phyloP scores from a whole-genome alignment of 306 rosid species.

The Lathyrus oleraceus region DNA sequence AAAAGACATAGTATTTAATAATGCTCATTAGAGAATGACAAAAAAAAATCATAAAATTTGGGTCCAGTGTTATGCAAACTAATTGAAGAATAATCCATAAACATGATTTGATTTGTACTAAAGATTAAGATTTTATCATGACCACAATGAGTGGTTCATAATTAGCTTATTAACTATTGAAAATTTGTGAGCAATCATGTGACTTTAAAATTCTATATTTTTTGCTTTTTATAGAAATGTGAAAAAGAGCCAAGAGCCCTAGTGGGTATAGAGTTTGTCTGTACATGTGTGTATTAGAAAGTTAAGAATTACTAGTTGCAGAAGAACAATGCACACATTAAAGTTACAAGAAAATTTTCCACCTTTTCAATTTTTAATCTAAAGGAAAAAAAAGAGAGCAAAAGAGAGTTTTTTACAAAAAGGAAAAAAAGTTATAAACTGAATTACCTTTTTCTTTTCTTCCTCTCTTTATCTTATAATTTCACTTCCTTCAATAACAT shows the following conservation, averaged over 20 bases:
- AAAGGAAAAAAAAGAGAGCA: conserved; percentile 20
- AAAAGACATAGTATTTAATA: no score
- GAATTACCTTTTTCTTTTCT: conserved; percentile 38
- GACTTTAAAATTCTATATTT: conserved; percentile 31
- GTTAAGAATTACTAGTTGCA: conserved; percentile 39
- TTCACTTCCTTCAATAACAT: conserved; percentile 30
- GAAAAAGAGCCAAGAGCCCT: conserved; percentile 37
- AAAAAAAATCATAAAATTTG: conserved; percentile 3
- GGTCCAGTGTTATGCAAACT: conserved; percentile 29
- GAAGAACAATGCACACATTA: conserved; percentile 61
- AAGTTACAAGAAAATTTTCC: conserved; percentile 29
- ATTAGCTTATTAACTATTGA: conserved; percentile 38
- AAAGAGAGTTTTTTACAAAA: conserved; percentile 32
- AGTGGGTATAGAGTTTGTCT: conserved; percentile 8
- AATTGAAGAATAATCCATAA: conserved; percentile 42
- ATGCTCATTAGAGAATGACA: no score
- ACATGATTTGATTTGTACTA: conserved; percentile 48
- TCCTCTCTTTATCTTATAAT: conserved; percentile 28
- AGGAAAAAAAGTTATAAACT: conserved; percentile 41
- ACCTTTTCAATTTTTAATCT: conserved; percentile 31
- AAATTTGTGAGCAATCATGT: conserved; percentile 49
- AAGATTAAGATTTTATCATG: conserved; percentile 47
- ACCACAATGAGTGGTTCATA: conserved; percentile 49
- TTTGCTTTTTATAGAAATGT: not conserved
- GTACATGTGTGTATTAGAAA: conserved; percentile 42